Evolutionary conservation across 1,139 yeast genomes (phyloP).

Genomic region (Meyerozyma guilliermondii): DNA sequence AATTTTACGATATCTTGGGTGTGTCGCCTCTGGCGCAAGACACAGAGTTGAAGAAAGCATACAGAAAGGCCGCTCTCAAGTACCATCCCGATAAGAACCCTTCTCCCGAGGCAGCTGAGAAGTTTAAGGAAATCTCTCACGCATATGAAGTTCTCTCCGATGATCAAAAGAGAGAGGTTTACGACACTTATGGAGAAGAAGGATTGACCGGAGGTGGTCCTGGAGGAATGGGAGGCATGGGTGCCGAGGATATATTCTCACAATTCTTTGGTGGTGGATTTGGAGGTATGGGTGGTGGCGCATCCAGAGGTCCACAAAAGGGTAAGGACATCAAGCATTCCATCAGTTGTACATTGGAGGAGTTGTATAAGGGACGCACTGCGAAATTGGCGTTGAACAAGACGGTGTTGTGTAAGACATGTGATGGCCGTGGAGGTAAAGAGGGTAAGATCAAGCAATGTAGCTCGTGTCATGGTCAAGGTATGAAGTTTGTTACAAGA

Average conservation of each 20-base stretch:
- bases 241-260: constrained; percentile 83
- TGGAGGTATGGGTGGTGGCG: constrained; percentile 52
- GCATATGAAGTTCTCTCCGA: constrained; percentile 90
- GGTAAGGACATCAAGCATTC: constrained; percentile 92
- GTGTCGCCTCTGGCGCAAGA: constrained; percentile 77
- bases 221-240: constrained; percentile 72
- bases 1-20: constrained; percentile 79
- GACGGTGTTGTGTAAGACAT: constrained; percentile 78
- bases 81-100: constrained; percentile 90
- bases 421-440: constrained; percentile 97
- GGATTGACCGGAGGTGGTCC: constrained; percentile 79
- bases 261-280: constrained; percentile 84
- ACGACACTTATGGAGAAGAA: constrained; percentile 89
- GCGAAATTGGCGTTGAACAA: constrained; percentile 92
- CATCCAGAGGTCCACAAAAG: constrained; percentile 80
- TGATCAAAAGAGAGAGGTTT: constrained; percentile 79
- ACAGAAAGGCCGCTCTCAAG: constrained; percentile 87
- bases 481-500: constrained; percentile 88
- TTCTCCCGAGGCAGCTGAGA: constrained; percentile 89
- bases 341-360: constrained; percentile 82
- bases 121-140: constrained; percentile 84
- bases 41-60: constrained; percentile 87
- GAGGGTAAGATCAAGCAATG: constrained; percentile 88
- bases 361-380: constrained; percentile 90
- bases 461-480: constrained; percentile 81